Conservation (phyloP, 768 basidiomycete species). For the Rickenella mellea region DNA sequence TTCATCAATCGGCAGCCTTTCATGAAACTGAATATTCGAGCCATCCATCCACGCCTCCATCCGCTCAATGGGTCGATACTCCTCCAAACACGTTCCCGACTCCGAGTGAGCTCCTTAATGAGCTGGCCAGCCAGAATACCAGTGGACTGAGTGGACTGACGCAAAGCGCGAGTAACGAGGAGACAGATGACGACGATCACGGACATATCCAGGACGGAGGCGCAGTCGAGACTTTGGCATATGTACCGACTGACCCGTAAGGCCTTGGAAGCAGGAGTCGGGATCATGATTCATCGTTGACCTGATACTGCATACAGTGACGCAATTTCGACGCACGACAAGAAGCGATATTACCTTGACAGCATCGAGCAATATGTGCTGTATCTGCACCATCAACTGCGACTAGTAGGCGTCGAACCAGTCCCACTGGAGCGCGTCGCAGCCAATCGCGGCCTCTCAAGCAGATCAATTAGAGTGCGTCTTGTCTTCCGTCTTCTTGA, state of each 20-base stretch:
- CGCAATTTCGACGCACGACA: conserved; percentile 70
- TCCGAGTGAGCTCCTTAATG: conserved; percentile 50
- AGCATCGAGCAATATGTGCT: conserved; percentile 63
- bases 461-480: conserved; percentile 53
- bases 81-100: conserved; percentile 46
- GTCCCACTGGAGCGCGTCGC: conserved; percentile 39
- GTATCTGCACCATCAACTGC: conserved; percentile 55
- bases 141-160: conserved; percentile 1
- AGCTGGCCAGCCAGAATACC: conserved; percentile 23
- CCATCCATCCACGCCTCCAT: conserved; percentile 1
- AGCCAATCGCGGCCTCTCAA: conserved; percentile 45
- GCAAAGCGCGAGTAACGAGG: neutral
- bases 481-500: neutral
- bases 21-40: no score
- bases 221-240: conserved; percentile 45
- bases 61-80: conserved; percentile 3
- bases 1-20: no score
- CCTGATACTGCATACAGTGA: conserved; percentile 31
- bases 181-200: conserved; percentile 34
- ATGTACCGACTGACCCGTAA: conserved; percentile 54
- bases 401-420: conserved; percentile 37
- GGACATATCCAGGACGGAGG: conserved; percentile 51
- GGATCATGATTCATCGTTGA: neutral
- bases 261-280: conserved; percentile 12
- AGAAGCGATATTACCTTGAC: conserved; percentile 65